phyloP scores from a whole-genome alignment of 179 eudicot genomes.

The Carnegiea gigantea region DNA sequence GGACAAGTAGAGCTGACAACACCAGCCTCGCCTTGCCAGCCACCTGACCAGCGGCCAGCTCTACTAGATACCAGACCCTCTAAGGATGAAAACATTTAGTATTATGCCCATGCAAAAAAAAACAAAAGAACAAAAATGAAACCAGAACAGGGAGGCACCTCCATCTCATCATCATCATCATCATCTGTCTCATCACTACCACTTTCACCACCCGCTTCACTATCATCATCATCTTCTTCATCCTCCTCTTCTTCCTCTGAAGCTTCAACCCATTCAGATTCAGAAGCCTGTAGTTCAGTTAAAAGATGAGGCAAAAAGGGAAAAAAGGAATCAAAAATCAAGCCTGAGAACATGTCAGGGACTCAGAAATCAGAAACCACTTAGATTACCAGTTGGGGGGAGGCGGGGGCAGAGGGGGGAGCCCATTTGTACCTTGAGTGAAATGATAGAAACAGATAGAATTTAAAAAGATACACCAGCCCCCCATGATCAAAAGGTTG shows the following conservation, averaged over 20 bases:
- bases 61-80: too few relatives aligned
- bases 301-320: background rate
- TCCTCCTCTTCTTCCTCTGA: slow-evolving; percentile 91
- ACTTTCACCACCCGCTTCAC: slow-evolving; percentile 40
- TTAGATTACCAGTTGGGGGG: background rate
- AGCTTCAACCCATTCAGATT: slow-evolving; percentile 95
- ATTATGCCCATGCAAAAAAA: background rate
- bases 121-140: too few relatives aligned
- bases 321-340: background rate
- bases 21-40: too few relatives aligned
- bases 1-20: too few relatives aligned
- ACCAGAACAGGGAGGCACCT: slow-evolving; percentile 35
- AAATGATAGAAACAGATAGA: too few relatives aligned
- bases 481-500: too few relatives aligned
- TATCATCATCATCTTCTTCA: slow-evolving; percentile 59
- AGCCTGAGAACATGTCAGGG: background rate
- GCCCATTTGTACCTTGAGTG: too few relatives aligned
- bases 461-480: too few relatives aligned
- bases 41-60: too few relatives aligned
- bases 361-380: background rate
- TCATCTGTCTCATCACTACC: slow-evolving; percentile 46
- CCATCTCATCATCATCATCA: slow-evolving; percentile 39
- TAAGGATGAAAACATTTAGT: background rate
- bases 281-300: slow-evolving; percentile 63
- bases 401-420: too few relatives aligned